phyloP scores from a whole-genome alignment of 2,329 filamentous ascomycete genomes.

The Aspergillus caelatus region DNA sequence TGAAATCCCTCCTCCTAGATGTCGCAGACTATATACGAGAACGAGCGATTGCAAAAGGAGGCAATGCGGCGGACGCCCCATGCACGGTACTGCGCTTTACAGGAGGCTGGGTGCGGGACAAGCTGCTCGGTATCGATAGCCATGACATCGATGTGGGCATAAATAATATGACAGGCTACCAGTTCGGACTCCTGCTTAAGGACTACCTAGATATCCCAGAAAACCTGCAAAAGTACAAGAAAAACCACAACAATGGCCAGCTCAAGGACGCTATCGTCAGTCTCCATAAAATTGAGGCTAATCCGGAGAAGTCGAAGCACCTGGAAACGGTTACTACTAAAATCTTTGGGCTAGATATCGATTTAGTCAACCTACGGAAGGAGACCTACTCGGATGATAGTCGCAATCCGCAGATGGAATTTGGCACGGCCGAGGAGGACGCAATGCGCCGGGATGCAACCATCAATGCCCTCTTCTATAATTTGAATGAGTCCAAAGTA shows the following conservation, averaged over 20 bases:
- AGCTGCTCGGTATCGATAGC: slow-evolving; percentile 49
- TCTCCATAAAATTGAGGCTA: slow-evolving; percentile 85
- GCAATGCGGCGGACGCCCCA: slow-evolving; percentile 23
- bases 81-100: slow-evolving; percentile 50
- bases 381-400: slow-evolving; percentile 90
- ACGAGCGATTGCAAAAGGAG: slow-evolving; percentile 43
- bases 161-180: slow-evolving; percentile 52
- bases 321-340: slow-evolving; percentile 87
- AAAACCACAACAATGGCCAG: slow-evolving; percentile 49
- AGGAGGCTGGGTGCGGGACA: slow-evolving; percentile 55
- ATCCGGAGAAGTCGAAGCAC: slow-evolving; percentile 96
- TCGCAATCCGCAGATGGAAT: slow-evolving; percentile 88
- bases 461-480: slow-evolving; percentile 95
- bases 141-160: slow-evolving; percentile 55
- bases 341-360: slow-evolving; percentile 84
- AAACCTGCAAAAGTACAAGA: slow-evolving; percentile 47
- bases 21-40: slow-evolving; percentile 69
- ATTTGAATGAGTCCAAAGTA: slow-evolving; percentile 74
- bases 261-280: slow-evolving; percentile 69
- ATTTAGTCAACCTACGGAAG: slow-evolving; percentile 91
- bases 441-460: slow-evolving; percentile 88
- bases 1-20: slow-evolving; percentile 78
- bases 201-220: slow-evolving; percentile 44
- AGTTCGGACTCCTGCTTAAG: slow-evolving; percentile 50
- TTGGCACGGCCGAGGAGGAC: slow-evolving; percentile 89